Conservation (phyloP, 2,329 filamentous ascomycete species). For the Immersiporthe knoxdaviesiana region DNA sequence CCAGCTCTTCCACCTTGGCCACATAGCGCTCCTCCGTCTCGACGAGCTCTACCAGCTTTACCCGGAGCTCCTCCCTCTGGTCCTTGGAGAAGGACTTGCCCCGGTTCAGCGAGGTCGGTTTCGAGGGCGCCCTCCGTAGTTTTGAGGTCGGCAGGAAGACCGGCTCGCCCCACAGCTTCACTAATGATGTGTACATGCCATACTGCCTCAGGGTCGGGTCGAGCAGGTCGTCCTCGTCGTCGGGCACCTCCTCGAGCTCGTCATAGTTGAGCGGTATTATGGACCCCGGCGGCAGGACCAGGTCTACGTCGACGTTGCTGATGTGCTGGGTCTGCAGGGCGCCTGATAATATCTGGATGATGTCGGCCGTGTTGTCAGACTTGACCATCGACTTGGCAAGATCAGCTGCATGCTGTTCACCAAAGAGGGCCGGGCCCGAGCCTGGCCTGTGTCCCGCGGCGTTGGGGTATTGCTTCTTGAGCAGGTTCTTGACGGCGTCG, state of each 20-base stretch:
- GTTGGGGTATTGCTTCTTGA: conserved; percentile 62
- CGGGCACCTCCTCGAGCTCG: conserved; percentile 61
- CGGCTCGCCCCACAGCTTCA: conserved; percentile 80
- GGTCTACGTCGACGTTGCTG: conserved; percentile 84
- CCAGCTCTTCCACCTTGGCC: conserved; percentile 80
- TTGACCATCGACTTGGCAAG: conserved; percentile 82
- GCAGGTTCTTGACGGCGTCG: conserved; percentile 70
- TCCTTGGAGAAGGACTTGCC: conserved; percentile 77
- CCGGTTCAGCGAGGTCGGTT: conserved; percentile 77
- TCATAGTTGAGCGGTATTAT: conserved; percentile 67
- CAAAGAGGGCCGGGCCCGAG: conserved; percentile 73
- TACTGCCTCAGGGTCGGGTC: conserved; percentile 71
- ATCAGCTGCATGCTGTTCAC: conserved; percentile 90
- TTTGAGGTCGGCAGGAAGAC: conserved; percentile 86
- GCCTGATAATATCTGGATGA: conserved; percentile 72
- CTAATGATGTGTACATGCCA: conserved; percentile 74
- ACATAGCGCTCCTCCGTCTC: conserved; percentile 96
- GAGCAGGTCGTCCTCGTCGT: conserved; percentile 67
- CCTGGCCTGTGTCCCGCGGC: conserved; percentile 61
- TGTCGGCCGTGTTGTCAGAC: conserved; percentile 75
- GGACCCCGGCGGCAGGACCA: conserved; percentile 79
- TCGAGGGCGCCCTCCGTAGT: conserved; percentile 83
- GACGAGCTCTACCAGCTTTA: conserved; percentile 87
- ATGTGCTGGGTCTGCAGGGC: conserved; percentile 81
- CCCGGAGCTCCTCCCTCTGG: conserved; percentile 81